A percentile compares a stretch with the other conserved stretches of the same genome.
phyloP scores from a whole-genome alignment of 306 rosid genomes.

The Trifolium fragiferum region DNA sequence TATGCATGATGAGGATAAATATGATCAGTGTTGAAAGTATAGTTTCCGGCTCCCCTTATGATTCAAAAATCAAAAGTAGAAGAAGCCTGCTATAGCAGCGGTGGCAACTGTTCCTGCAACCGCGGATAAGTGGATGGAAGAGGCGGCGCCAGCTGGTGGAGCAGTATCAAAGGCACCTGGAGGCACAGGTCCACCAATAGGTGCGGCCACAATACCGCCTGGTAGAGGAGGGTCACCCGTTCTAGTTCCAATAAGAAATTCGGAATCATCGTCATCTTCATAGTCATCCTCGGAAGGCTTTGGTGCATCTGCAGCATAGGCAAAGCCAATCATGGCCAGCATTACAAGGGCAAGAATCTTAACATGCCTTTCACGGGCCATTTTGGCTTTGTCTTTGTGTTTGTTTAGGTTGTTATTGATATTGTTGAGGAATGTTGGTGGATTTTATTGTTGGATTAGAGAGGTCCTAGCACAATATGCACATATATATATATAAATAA shows the following conservation, averaged over 20 bases:
- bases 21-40: neutral
- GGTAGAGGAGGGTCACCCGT: neutral
- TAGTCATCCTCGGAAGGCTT: conserved; percentile 8
- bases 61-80: conserved; percentile 31
- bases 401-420: neutral
- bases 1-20: neutral
- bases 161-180: conserved; percentile 25
- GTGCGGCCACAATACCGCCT: conserved; percentile 33
- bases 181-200: conserved; percentile 61
- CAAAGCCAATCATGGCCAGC: conserved; percentile 46
- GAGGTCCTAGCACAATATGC: neutral
- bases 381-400: conserved; percentile 21
- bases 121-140: conserved; percentile 38
- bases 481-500: neutral
- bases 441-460: neutral
- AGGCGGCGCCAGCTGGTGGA: conserved; percentile 5
- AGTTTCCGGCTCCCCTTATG: no score
- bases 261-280: neutral
- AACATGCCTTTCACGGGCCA: conserved; percentile 63
- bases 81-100: conserved; percentile 36
- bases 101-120: conserved; percentile 37
- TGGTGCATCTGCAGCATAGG: conserved; percentile 34
- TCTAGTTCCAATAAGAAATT: neutral
- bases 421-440: neutral
- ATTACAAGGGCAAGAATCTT: conserved; percentile 48